A percentile compares a stretch with the other conserved stretches of the same genome.
Evolutionary conservation across 2,329 filamentous ascomycete species (phyloP).

Genomic region (Microsporum audouinii): DNA sequence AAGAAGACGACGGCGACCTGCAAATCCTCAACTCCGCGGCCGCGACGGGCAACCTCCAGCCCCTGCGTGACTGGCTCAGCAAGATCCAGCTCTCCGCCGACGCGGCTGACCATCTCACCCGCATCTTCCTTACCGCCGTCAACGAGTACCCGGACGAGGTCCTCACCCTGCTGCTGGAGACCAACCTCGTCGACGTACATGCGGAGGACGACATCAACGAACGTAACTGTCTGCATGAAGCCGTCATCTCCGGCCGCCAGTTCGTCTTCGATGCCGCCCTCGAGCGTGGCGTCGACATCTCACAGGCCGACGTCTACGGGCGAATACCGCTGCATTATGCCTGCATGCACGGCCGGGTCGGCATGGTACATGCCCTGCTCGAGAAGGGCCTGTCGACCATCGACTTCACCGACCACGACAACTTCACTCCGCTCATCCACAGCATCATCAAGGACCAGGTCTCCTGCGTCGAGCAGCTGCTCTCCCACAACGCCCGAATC

Average conservation of each 20-base stretch:
- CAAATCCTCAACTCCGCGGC: conserved; percentile 65
- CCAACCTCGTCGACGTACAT: conserved; percentile 73
- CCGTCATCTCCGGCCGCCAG: conserved; percentile 81
- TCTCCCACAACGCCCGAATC: conserved; percentile 68
- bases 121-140: conserved; percentile 81
- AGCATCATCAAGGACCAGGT: conserved; percentile 81
- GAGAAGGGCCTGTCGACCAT: conserved; percentile 61
- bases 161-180: conserved; percentile 64
- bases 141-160: conserved; percentile 71
- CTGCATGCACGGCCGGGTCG: conserved; percentile 81
- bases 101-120: conserved; percentile 64
- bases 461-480: conserved; percentile 65
- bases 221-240: conserved; percentile 88
- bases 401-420: conserved; percentile 85
- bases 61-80: conserved; percentile 67
- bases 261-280: conserved; percentile 68
- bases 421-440: conserved; percentile 92
- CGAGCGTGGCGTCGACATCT: conserved; percentile 62
- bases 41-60: conserved; percentile 64
- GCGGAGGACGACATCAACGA: conserved; percentile 97
- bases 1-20: conserved; percentile 81
- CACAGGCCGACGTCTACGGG: conserved; percentile 82
- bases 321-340: conserved; percentile 90
- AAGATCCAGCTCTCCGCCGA: conserved; percentile 54
- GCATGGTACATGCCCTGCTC: conserved; percentile 67